Evolutionary conservation across 1,139 yeast species (phyloP).

Genomic region (Arxiozyma telluris): DNA sequence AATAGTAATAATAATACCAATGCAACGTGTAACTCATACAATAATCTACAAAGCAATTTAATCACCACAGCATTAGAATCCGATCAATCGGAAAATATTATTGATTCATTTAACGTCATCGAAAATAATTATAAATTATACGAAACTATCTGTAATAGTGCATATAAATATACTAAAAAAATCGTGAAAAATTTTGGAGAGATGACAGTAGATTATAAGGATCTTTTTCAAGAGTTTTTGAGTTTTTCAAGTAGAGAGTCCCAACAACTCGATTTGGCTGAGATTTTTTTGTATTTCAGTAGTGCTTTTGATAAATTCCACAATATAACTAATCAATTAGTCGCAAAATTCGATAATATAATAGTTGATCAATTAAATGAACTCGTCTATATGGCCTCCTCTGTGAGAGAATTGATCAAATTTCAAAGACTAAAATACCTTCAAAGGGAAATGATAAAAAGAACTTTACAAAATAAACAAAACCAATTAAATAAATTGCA

Average conservation of each 20-base stretch:
- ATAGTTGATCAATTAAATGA: slow-evolving; percentile 83
- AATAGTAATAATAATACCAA: not conserved
- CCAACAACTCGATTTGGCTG: slow-evolving; percentile 23
- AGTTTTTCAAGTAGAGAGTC: slow-evolving; percentile 58
- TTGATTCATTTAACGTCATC: slow-evolving; percentile 27
- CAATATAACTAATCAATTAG: slow-evolving; percentile 56
- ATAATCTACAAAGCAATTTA: not conserved
- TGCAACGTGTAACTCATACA: not conserved
- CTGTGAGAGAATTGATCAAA: slow-evolving; percentile 57
- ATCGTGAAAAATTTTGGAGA: slow-evolving; percentile 56
- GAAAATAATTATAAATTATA: slow-evolving; percentile 43
- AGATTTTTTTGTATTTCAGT: slow-evolving; percentile 64
- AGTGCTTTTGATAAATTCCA: slow-evolving; percentile 70
- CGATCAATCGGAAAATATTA: not conserved
- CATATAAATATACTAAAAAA: slow-evolving; percentile 60
- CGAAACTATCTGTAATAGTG: slow-evolving; percentile 43
- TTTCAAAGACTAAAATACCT: slow-evolving; percentile 61
- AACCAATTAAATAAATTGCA: slow-evolving; percentile 27
- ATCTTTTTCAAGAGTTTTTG: slow-evolving; percentile 35
- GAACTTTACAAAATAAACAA: slow-evolving; percentile 26
- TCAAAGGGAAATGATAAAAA: slow-evolving; percentile 47
- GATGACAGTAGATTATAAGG: slow-evolving; percentile 38
- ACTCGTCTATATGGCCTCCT: slow-evolving; percentile 64
- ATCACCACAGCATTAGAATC: not conserved
- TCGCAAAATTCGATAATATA: slow-evolving; percentile 59